Evolutionary conservation across 345 rosid species (phyloP).

Genomic region (Durio zibethinus): DNA sequence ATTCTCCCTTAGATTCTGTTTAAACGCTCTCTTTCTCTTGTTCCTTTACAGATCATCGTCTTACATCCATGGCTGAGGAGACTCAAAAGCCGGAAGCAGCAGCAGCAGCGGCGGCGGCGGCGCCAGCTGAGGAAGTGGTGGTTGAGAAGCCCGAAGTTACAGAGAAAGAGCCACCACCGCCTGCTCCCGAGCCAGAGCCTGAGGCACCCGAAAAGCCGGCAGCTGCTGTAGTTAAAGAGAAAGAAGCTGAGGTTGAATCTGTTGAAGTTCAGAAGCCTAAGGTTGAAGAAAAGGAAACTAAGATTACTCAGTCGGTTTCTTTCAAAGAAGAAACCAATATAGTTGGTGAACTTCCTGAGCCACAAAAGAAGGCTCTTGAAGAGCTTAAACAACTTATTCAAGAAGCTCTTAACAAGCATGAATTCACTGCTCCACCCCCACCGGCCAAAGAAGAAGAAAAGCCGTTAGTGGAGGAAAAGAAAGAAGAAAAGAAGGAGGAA

Average conservation of each 20-base stretch:
- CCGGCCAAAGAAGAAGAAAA: constrained; percentile 29
- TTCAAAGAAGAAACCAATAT: constrained; percentile 71
- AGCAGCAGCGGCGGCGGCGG: neutral
- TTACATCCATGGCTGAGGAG: constrained; percentile 35
- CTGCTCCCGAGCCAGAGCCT: constrained; percentile 36
- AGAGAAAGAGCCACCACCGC: constrained; percentile 31
- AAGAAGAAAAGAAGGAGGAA: constrained; percentile 15
- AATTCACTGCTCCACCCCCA: constrained; percentile 44
- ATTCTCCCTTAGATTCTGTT: neutral
- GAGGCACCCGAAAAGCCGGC: constrained; percentile 29
- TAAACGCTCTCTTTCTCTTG: neutral
- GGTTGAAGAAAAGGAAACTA: constrained; percentile 19
- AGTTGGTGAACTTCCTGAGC: constrained; percentile 50
- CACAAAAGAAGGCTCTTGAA: constrained; percentile 54
- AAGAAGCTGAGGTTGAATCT: neutral
- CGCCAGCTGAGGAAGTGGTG: constrained; percentile 23
- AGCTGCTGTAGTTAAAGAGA: neutral
- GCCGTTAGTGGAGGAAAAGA: constrained; percentile 6
- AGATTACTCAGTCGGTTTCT: constrained; percentile 39
- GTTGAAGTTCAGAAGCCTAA: neutral
- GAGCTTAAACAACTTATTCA: constrained; percentile 58
- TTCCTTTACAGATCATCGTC: neutral
- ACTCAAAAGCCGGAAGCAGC: constrained; percentile 22
- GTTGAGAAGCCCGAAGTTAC: constrained; percentile 24
- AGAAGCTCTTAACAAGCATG: constrained; percentile 47